Conservation (phyloP, 768 basidiomycete species). For the Auriscalpium orientale region DNA sequence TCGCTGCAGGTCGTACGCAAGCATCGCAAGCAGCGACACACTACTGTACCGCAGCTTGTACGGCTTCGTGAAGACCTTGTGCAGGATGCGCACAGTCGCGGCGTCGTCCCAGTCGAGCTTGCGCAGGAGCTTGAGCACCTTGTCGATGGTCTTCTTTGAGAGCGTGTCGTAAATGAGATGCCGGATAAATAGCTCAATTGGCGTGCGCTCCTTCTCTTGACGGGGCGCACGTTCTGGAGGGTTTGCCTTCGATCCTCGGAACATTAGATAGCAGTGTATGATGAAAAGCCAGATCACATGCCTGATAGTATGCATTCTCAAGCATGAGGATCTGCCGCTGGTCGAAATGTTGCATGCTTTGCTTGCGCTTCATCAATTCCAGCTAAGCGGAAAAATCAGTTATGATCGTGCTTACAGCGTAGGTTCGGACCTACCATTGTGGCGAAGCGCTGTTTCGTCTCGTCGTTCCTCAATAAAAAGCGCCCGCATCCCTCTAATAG, state of each 20-base stretch:
- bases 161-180: conserved; percentile 94
- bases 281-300: conserved; percentile 21
- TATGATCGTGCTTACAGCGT: background rate
- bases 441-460: conserved; percentile 78
- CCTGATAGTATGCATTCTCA: conserved; percentile 98
- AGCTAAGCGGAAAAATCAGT: conserved; percentile 39
- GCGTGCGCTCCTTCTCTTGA: conserved; percentile 76
- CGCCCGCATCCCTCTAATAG: conserved; percentile 91
- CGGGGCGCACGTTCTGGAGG: conserved; percentile 89
- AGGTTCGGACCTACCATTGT: conserved; percentile 58
- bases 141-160: conserved; percentile 90
- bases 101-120: conserved; percentile 95
- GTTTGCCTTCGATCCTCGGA: conserved; percentile 61
- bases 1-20: conserved; percentile 90
- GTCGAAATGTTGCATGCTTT: conserved; percentile 88
- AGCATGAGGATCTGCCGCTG: conserved; percentile 81
- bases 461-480: conserved; percentile 81
- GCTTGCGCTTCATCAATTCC: conserved; percentile 92
- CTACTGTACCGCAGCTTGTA: conserved; percentile 96
- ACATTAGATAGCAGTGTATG: too few relatives aligned
- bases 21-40: conserved; percentile 83
- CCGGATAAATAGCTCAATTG: conserved; percentile 89
- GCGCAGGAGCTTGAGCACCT: conserved; percentile 85
- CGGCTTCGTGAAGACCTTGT: conserved; percentile 92
- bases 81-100: conserved; percentile 50